Conservation (phyloP, 2,329 filamentous ascomycete species). For the Talaromyces sp. region DNA sequence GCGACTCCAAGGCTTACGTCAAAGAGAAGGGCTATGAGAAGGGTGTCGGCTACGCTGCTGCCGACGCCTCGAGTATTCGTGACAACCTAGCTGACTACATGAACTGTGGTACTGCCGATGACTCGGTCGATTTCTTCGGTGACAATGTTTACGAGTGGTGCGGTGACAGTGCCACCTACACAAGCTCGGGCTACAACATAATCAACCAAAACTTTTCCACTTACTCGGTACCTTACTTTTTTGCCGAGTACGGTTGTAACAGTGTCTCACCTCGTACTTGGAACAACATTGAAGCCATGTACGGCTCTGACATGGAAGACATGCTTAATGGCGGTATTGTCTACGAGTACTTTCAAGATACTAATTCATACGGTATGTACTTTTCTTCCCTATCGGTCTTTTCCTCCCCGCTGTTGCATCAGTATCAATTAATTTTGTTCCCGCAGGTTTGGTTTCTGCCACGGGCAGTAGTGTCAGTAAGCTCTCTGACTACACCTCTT, state of each 20-base stretch:
- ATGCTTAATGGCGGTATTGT: slow-evolving; percentile 96
- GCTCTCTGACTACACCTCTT: slow-evolving; percentile 68
- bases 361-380: slow-evolving; percentile 73
- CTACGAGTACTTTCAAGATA: slow-evolving; percentile 96
- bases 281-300: slow-evolving; percentile 79
- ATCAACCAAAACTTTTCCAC: slow-evolving; percentile 81
- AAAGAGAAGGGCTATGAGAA: slow-evolving; percentile 73
- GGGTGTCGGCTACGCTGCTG: slow-evolving; percentile 92
- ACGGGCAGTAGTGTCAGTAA: slow-evolving; percentile 60
- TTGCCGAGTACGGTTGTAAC: slow-evolving; percentile 98
- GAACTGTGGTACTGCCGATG: slow-evolving; percentile 69
- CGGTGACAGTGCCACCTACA: slow-evolving; percentile 75
- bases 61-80: slow-evolving; percentile 83
- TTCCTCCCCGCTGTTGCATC: slow-evolving; percentile 3
- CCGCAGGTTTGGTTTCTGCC: slow-evolving; percentile 52
- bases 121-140: slow-evolving; percentile 92
- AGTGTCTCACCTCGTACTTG: slow-evolving; percentile 67
- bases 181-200: slow-evolving; percentile 71
- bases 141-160: slow-evolving; percentile 99
- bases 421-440: slow-evolving; percentile 12
- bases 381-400: background rate
- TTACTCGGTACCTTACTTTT: slow-evolving; percentile 94
- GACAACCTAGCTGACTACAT: slow-evolving; percentile 84
- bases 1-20: slow-evolving; percentile 95
- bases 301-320: slow-evolving; percentile 70